Evolutionary conservation across 371 early-diverging fungal genomes (phyloP), one percentile per base, ranked within the genome.

Genomic region (Mortierella sp.): DNA sequence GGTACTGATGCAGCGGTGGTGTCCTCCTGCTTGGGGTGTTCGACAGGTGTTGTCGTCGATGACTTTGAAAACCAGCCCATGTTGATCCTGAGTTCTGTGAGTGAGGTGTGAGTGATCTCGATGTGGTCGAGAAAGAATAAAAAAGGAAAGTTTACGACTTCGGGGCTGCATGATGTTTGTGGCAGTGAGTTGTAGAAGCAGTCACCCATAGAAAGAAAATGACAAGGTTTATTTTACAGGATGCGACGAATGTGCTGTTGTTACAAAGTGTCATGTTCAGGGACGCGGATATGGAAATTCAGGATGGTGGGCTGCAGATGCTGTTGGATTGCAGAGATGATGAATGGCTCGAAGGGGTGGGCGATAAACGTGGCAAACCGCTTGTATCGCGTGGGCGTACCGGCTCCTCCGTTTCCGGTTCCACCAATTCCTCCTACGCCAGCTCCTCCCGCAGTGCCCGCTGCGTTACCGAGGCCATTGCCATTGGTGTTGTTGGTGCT

Each of bases 261-360:
- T 78, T 68, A 78, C 79, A 78, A 40, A n/a, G 73, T 69, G 26
- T 78, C 74, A 26, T 68, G 55, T 47, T 75, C 75, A 24, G 77
- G 63, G 5, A 71, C 48, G n/a, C 77, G 77, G 41, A 82, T 61
- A 58, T 82, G 82, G 68, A 82, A 66, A 72, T 82, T 82, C 58
- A 77, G 66, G 13, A 73, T 68, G 9, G 69, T 64, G 13, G 77
- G 82, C 11, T 82, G 78, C 24, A 70, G 44, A 0, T 77, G 82
- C 14, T 71, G 68, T 5, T 77, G 77, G 16, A 82, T 67, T 14
- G 86, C 67, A 22, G 87, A 85, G 26, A 92, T 87, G 22, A 88
- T 85, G 71, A 92, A 88, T 14, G 93, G 93, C 29, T 90, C 89
- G 9, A 79, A 84, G 8, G 93, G 93, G 71, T 92, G 93, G 24